Percentiles rank a stretch among this genome's conserved stretches.
Evolutionary conservation across 306 rosid species (phyloP).

Genomic region (Cyclanthera cordifolia): DNA sequence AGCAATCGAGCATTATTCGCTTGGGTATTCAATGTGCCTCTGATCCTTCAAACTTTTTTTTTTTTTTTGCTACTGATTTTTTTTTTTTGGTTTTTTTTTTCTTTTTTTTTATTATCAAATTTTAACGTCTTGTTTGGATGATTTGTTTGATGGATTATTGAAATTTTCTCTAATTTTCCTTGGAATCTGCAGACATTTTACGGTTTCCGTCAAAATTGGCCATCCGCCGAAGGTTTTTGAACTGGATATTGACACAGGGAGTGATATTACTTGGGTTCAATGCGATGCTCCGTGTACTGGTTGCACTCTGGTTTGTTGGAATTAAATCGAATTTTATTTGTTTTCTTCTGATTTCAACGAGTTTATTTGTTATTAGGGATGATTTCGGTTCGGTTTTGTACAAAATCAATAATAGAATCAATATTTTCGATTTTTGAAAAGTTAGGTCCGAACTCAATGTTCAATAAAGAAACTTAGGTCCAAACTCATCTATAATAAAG

Average conservation of each 20-base stretch:
- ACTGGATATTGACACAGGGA: slow-evolving; percentile 74
- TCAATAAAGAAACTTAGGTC: too few relatives aligned
- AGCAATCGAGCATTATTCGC: background rate
- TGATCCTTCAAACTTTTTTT: too few relatives aligned
- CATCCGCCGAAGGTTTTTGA: slow-evolving; percentile 47
- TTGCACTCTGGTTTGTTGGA: slow-evolving; percentile 41
- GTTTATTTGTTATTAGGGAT: too few relatives aligned
- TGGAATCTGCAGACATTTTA: slow-evolving; percentile 35
- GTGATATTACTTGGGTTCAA: slow-evolving; percentile 88
- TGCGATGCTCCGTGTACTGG: slow-evolving; percentile 68
- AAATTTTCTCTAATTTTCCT: background rate
- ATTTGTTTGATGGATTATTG: background rate
- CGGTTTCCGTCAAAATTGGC: slow-evolving; percentile 38
- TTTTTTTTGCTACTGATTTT: slow-evolving; percentile 15
- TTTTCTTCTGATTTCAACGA: background rate
- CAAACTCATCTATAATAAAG: too few relatives aligned
- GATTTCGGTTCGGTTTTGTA: too few relatives aligned
- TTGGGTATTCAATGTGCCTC: too few relatives aligned
- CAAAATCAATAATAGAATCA: too few relatives aligned
- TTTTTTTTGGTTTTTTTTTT: too few relatives aligned
- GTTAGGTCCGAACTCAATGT: too few relatives aligned
- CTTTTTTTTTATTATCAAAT: too few relatives aligned
- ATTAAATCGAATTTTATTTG: background rate
- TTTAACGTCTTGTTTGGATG: background rate
- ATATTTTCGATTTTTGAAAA: too few relatives aligned